Conservation (phyloP, 148 eudicot species). For the Silene uniflora region DNA sequence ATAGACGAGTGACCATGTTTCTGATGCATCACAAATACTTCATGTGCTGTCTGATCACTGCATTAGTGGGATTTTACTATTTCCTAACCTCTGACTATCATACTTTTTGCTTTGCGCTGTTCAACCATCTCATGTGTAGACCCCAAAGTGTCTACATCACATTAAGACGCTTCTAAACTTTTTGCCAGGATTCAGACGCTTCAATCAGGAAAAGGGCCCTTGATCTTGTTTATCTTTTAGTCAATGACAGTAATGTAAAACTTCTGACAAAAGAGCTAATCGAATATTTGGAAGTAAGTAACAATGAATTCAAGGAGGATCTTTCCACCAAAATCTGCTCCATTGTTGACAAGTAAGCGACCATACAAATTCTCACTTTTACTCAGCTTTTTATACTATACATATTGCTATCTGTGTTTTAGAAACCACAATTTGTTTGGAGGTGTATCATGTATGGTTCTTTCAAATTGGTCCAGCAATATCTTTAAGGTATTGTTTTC, state of each 20-base stretch:
- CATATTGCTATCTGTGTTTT: background rate
- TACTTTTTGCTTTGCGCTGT: background rate
- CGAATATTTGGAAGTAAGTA: constrained; percentile 84
- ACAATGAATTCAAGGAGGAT: constrained; percentile 84
- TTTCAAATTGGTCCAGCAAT: background rate
- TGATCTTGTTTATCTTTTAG: constrained; percentile 88
- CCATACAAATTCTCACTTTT: background rate
- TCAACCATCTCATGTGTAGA: background rate
- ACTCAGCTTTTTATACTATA: background rate
- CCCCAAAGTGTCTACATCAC: background rate
- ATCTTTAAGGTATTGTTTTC: background rate
- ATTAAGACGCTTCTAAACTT: background rate
- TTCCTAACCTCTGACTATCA: background rate
- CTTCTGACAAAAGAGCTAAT: constrained; percentile 85
- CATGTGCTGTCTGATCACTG: background rate
- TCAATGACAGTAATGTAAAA: constrained; percentile 89
- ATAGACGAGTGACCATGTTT: no score
- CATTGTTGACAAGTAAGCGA: constrained; percentile 88
- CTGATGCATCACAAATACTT: background rate
- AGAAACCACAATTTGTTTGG: background rate
- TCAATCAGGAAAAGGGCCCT: constrained; percentile 97
- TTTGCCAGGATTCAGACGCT: constrained; percentile 90
- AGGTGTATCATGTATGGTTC: background rate
- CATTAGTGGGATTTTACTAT: background rate
- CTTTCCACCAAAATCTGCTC: constrained; percentile 94